These are phyloP conservation scores for Boletus pseudo-olivaceus DNA, from an alignment of 768 basidiomycete genomes.

Conservation along the genomic window DNA sequence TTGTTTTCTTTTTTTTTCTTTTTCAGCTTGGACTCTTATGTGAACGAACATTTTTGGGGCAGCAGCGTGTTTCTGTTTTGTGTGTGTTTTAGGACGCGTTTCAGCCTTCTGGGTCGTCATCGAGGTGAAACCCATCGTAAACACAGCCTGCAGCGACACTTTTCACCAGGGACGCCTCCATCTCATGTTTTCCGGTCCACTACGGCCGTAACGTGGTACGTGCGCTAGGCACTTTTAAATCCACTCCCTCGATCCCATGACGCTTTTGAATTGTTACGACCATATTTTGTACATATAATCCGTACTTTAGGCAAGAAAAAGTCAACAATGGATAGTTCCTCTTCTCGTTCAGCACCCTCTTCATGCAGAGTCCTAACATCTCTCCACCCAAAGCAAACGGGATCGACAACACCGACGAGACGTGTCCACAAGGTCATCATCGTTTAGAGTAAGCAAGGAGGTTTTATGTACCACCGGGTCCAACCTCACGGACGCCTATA, in stretches of 20 bases:
- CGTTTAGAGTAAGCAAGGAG: not conserved
- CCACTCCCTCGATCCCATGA: not conserved
- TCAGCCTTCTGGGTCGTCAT: not conserved
- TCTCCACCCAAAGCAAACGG: not conserved
- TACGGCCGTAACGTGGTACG: not conserved
- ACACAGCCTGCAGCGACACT: not conserved
- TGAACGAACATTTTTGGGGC: not conserved
- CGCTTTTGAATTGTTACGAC: not conserved
- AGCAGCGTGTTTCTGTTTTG: not conserved
- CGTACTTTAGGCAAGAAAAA: constrained; percentile 1
- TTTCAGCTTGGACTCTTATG: too few relatives aligned
- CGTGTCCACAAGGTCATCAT: not conserved
- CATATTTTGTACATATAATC: constrained; percentile 1
- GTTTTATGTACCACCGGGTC: constrained; percentile 4
- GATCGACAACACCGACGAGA: not conserved
- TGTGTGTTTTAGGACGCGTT: not conserved
- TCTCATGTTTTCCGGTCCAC: not conserved
- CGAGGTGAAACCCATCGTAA: constrained; percentile 5
- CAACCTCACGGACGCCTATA: constrained; percentile 6
- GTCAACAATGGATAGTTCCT: not conserved
- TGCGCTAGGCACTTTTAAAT: constrained; percentile 1
- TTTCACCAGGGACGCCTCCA: constrained; percentile 1
- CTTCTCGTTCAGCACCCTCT: not conserved
- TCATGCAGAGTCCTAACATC: not conserved
- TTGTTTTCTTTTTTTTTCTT: too few relatives aligned